Base-by-base conservation (phyloP, 108 stramenopile genomes). In the Conticribra weissflogii region DNA sequence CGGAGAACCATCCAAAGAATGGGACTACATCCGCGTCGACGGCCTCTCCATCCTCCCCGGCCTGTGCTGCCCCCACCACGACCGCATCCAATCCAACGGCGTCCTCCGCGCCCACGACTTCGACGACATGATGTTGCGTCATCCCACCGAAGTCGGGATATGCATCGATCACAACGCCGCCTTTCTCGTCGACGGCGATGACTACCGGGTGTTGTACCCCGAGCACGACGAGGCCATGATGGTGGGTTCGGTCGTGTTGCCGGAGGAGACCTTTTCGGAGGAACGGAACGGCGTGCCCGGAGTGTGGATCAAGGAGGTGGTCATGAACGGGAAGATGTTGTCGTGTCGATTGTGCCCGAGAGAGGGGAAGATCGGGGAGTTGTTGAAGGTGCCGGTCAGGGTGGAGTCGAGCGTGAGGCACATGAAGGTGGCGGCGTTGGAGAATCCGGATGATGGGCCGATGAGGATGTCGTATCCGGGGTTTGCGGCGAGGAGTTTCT, bases 61-160 rank as follows among this genome's bases (percentile, higher is more conserved):
- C 14, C 54, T 85, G 17, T 88, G 87, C 77, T 71, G 70, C 27
- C 89, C 92, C 23, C 92, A 94, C 74, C 81, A 86, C 62, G 92
- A 94, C 71, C 46, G 57, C 18, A 66, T 81, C 16, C 89, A 88
- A 60, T 83, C 82, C 55, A 93, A 93, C 64, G 87, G 87, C 16
- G 33, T 88, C 16, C 59, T 81, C 23, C 62, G 92, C n/a, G 68
- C 85, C 19, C 18, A 70, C 24, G 89, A 87, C 58, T 88, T 86
- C 52, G 86, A 90, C 59, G 64, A 51, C 7, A 88, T 92, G 86
- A 41, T 92, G 46, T 52, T 82, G 49, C 71, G 79, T 47, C 73
- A 74, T 68, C 68, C 68, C 0, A 68, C 57, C 12, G 68, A 68
- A 54, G 59, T 76, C 2, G 75, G 75, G 12, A 76, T 76, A 32